Percentiles rank a stretch among this genome's conserved stretches.
Conservation (phyloP, 805 yeast genomes). For the Candida coleopterorum region DNA sequence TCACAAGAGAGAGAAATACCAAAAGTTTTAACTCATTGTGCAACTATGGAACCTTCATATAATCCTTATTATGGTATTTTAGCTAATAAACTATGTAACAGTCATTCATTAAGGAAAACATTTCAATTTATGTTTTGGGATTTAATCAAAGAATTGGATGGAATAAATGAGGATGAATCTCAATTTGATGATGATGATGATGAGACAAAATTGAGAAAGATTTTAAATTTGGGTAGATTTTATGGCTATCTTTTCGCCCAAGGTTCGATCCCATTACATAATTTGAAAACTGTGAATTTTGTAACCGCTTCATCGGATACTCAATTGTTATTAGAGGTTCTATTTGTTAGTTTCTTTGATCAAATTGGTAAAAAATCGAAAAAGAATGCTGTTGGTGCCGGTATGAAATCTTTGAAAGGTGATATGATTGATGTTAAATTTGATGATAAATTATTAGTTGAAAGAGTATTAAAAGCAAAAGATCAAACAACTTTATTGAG, state of each 20-base stretch:
- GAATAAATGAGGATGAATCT: constrained; percentile 30
- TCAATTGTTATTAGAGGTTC: constrained; percentile 65
- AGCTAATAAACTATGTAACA: constrained; percentile 70
- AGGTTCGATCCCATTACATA: constrained; percentile 66
- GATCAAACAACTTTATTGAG: constrained; percentile 55
- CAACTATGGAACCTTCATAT: constrained; percentile 72
- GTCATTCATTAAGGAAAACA: constrained; percentile 71
- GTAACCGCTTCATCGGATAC: constrained; percentile 62
- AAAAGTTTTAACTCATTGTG: constrained; percentile 78
- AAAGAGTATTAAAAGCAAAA: constrained; percentile 48
- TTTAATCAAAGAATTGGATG: constrained; percentile 63
- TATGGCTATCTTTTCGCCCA: constrained; percentile 75
- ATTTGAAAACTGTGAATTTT: constrained; percentile 70
- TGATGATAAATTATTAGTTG: constrained; percentile 47
- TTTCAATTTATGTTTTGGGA: constrained; percentile 93
- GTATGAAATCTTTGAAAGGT: constrained; percentile 25
- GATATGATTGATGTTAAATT: constrained; percentile 32
- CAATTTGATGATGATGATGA: constrained; percentile 43
- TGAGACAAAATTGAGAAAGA: constrained; percentile 50
- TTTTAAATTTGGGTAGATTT: constrained; percentile 73
- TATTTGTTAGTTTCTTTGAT: constrained; percentile 65
- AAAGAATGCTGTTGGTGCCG: constrained; percentile 40
- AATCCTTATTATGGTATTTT: constrained; percentile 87
- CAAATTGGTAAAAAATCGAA: constrained; percentile 61
- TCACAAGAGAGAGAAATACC: constrained; percentile 87